Conservation (phyloP, 306 rosid genomes). For the Glycyrrhiza uralensis region DNA sequence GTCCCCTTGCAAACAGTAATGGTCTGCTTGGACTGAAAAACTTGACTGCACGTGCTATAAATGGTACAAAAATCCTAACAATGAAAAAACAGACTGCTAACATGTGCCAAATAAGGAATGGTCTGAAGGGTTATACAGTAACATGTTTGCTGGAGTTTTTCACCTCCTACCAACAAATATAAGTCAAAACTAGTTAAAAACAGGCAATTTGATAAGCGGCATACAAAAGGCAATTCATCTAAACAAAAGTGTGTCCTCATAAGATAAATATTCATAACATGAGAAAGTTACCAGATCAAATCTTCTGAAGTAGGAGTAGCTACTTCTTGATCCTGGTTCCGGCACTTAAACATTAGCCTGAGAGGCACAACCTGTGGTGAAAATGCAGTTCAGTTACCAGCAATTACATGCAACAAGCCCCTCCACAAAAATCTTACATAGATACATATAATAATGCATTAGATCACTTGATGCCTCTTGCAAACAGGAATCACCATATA, state of each 20-base stretch:
- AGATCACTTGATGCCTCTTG: not conserved
- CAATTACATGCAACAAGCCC: not conserved
- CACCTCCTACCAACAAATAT: not conserved
- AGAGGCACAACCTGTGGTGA: slow-evolving; percentile 64
- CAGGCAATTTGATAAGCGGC: not conserved
- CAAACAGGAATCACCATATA: not conserved
- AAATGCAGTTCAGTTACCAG: slow-evolving; percentile 4
- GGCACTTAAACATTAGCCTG: slow-evolving; percentile 54
- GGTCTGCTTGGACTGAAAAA: not conserved
- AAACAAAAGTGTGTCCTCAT: not conserved
- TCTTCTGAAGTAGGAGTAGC: slow-evolving; percentile 53
- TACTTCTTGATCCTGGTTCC: slow-evolving; percentile 39
- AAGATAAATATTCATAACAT: slow-evolving; percentile 2
- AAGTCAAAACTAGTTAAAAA: not conserved
- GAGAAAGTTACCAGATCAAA: slow-evolving; percentile 63
- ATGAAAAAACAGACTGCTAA: not conserved
- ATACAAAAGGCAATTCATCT: not conserved
- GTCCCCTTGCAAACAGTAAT: not conserved
- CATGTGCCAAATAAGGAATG: slow-evolving; percentile 7
- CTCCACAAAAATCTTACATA: not conserved
- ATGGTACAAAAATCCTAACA: not conserved
- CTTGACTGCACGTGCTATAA: not conserved
- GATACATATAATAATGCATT: not conserved
- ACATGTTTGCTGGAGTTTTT: slow-evolving; percentile 24
- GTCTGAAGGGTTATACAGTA: not conserved